These are phyloP conservation scores for Bertia moriformis DNA, from an alignment of 2,329 filamentous ascomycete species.

Conservation along the genomic window DNA sequence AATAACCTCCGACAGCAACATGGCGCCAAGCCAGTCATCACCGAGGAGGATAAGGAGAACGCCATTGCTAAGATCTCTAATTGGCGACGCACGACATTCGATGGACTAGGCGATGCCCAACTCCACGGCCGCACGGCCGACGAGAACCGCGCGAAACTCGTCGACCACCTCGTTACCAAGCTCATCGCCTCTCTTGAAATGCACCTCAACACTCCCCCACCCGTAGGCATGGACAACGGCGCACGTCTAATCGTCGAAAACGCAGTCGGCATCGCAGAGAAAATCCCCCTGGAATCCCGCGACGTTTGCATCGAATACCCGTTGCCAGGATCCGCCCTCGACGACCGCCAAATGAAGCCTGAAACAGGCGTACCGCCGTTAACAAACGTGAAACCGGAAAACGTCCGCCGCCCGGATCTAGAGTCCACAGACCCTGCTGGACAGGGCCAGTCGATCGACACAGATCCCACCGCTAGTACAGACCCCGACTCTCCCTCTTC, in stretches of 20 bases:
- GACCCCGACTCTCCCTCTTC: background rate
- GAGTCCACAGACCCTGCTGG: background rate
- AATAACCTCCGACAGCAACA: constrained; percentile 41
- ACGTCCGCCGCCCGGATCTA: too few species aligned
- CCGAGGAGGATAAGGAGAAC: constrained; percentile 48
- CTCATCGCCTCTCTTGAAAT: background rate
- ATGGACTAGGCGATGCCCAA: constrained; percentile 42
- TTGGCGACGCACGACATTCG: constrained; percentile 55
- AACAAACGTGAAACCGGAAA: background rate
- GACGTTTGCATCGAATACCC: constrained; percentile 54
- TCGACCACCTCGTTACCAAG: background rate
- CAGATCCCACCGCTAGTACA: background rate
- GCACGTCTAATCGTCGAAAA: constrained; percentile 54
- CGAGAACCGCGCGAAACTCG: constrained; percentile 26
- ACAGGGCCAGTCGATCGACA: background rate
- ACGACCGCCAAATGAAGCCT: constrained; percentile 17
- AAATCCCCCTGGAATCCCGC: constrained; percentile 48
- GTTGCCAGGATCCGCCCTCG: constrained; percentile 35
- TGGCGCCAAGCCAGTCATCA: constrained; percentile 31
- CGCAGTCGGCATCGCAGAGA: constrained; percentile 43
- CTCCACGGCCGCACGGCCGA: constrained; percentile 33
- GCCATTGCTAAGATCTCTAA: constrained; percentile 46
- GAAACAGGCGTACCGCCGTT: background rate
- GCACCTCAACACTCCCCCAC: constrained; percentile 38
- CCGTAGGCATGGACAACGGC: constrained; percentile 42